Conservation (phyloP, 768 basidiomycete species). For the Leccinum olivaceopallidum region DNA sequence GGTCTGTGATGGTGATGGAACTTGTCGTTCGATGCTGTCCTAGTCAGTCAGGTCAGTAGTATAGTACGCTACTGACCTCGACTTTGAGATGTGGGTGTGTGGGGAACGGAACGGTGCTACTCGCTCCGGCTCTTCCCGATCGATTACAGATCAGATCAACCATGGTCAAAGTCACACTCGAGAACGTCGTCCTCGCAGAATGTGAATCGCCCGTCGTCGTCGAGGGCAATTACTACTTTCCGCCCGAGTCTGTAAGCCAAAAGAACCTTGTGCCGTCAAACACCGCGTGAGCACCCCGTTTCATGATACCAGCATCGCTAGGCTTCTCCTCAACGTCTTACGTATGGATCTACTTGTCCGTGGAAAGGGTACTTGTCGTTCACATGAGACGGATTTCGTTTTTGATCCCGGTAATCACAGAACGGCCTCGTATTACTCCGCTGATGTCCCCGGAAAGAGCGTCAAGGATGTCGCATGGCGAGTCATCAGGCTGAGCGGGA, state of each 20-base stretch:
- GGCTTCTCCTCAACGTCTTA: conserved; percentile 1
- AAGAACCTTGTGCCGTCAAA: conserved; percentile 49
- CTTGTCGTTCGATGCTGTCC: neutral
- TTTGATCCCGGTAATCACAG: conserved; percentile 33
- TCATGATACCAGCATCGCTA: neutral
- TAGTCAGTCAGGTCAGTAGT: no score
- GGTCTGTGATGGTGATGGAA: conserved; percentile 6
- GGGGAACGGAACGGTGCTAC: no score
- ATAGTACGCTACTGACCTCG: neutral
- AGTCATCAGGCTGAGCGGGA: conserved; percentile 17
- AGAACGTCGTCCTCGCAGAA: conserved; percentile 58
- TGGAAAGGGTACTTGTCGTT: conserved; percentile 65
- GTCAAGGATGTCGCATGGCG: conserved; percentile 70
- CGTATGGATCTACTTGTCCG: conserved; percentile 50
- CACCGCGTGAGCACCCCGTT: conserved; percentile 44
- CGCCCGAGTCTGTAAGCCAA: conserved; percentile 51
- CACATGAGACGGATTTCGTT: neutral
- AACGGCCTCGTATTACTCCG: conserved; percentile 66
- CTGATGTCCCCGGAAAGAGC: conserved; percentile 45
- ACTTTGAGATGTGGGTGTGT: neutral
- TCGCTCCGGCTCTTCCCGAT: conserved; percentile 23
- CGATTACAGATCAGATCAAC: conserved; percentile 6
- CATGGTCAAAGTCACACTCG: conserved; percentile 52
- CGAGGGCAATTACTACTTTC: conserved; percentile 77
- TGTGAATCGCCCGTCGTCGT: conserved; percentile 54